Evolutionary conservation across 192 early-diverging fungal species (phyloP).

Genomic region (Phlyctochytrium planicorne): DNA sequence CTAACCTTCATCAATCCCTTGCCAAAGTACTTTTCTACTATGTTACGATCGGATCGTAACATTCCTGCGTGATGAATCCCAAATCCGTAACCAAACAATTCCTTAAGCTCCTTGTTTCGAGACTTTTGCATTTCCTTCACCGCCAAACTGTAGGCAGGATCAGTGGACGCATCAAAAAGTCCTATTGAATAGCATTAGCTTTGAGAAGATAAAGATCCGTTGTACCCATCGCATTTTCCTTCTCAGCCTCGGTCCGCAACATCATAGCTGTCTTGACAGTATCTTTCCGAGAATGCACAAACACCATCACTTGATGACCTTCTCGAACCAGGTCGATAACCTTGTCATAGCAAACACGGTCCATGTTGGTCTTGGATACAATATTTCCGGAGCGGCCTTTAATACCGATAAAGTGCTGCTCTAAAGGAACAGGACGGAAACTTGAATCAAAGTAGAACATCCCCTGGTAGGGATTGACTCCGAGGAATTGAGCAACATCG

Average conservation of each 20-base stretch:
- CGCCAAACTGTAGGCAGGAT: slow-evolving; percentile 49
- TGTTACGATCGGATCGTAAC: slow-evolving; percentile 79
- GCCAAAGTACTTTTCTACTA: slow-evolving; percentile 89
- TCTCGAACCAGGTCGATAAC: slow-evolving; percentile 61
- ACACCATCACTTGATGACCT: slow-evolving; percentile 98
- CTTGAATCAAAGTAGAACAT: slow-evolving; percentile 96
- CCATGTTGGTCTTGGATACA: slow-evolving; percentile 65
- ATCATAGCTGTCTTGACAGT: slow-evolving; percentile 92
- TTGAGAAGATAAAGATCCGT: slow-evolving; percentile 13
- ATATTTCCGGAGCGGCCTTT: slow-evolving; percentile 82
- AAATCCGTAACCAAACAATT: slow-evolving; percentile 81
- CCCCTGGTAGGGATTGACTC: slow-evolving; percentile 90
- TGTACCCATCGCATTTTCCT: slow-evolving; percentile 57
- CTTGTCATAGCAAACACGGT: slow-evolving; percentile 86
- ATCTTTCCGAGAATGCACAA: slow-evolving; percentile 98
- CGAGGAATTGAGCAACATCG: slow-evolving; percentile 90
- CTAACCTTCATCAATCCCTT: slow-evolving; percentile 71
- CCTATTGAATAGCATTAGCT: slow-evolving; percentile 21
- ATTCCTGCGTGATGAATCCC: slow-evolving; percentile 97
- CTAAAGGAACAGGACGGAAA: slow-evolving; percentile 93
- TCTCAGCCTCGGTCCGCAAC: slow-evolving; percentile 68
- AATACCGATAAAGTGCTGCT: slow-evolving; percentile 92
- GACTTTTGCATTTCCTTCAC: slow-evolving; percentile 69
- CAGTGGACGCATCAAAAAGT: slow-evolving; percentile 61
- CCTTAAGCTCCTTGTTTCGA: slow-evolving; percentile 80